A percentile compares a stretch with the other conserved stretches of the same genome.
Conservation (phyloP, 2,329 filamentous ascomycete species). For the Colletotrichum sp. region DNA sequence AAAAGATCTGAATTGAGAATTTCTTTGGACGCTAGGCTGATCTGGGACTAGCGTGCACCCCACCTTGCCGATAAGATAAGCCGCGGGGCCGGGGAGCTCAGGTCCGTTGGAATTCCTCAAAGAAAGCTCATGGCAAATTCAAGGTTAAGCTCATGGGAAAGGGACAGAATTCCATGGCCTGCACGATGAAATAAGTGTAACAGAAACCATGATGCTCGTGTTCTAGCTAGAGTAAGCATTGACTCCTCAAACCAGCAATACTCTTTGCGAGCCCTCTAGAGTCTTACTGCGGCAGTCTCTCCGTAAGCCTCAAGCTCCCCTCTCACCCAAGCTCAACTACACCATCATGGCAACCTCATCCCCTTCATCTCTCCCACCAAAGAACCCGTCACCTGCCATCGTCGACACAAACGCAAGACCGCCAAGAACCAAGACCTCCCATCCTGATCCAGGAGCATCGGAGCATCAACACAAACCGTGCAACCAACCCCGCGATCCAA, state of each 20-base stretch:
- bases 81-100: slow-evolving; percentile 4
- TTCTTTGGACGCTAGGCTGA: slow-evolving; percentile 2
- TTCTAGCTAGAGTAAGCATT: accelerated
- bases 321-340: background rate
- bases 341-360: background rate
- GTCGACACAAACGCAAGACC: background rate
- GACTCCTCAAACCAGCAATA: background rate
- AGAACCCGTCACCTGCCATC: background rate
- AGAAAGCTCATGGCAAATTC: background rate
- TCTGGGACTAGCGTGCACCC: background rate
- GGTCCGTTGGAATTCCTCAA: background rate
- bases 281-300: background rate
- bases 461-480: background rate
- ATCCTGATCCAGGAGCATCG: background rate
- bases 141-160: background rate
- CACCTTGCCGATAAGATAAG: slow-evolving; percentile 19
- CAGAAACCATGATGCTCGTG: background rate
- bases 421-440: background rate
- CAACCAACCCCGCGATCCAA: background rate
- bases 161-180: background rate
- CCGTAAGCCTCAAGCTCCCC: background rate
- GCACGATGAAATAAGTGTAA: background rate
- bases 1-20: slow-evolving; percentile 22
- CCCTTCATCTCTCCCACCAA: background rate
- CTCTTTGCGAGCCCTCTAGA: background rate